These are phyloP conservation scores for Cucurbita ficifolia DNA, from an alignment of 306 rosid genomes.

Conservation along the genomic window DNA sequence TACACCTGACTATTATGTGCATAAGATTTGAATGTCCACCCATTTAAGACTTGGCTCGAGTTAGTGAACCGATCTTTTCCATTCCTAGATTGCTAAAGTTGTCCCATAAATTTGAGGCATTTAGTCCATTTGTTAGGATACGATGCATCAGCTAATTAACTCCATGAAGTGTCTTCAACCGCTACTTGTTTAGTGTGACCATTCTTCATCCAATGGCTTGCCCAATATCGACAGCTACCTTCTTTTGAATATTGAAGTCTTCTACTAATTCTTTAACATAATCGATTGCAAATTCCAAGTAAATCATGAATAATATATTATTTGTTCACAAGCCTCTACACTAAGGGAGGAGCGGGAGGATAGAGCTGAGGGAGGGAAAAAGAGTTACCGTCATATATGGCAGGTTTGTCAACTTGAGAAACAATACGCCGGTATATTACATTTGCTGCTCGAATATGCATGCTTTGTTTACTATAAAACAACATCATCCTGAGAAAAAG, in stretches of 20 bases:
- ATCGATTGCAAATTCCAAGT: not conserved
- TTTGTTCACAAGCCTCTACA: not conserved
- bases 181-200: not conserved
- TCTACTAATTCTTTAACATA: not conserved
- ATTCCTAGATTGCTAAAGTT: not conserved
- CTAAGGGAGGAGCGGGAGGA: not conserved
- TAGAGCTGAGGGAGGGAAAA: not conserved
- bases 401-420: slow-evolving; percentile 75
- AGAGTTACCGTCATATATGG: slow-evolving; percentile 58
- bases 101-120: not conserved
- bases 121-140: not conserved
- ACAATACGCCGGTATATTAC: slow-evolving; percentile 56
- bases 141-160: not conserved
- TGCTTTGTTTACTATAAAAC: slow-evolving; percentile 89
- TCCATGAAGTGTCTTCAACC: not conserved
- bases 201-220: not conserved
- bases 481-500: slow-evolving; percentile 45
- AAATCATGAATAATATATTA: not conserved
- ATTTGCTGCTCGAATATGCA: slow-evolving; percentile 84
- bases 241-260: not conserved
- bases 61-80: no score
- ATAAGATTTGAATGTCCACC: not conserved
- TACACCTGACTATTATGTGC: not conserved
- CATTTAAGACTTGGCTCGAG: not conserved
- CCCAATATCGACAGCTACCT: not conserved